Evolutionary conservation across 352 stramenopile genomes (phyloP).

Genomic region (Globisporangium viniferum): DNA sequence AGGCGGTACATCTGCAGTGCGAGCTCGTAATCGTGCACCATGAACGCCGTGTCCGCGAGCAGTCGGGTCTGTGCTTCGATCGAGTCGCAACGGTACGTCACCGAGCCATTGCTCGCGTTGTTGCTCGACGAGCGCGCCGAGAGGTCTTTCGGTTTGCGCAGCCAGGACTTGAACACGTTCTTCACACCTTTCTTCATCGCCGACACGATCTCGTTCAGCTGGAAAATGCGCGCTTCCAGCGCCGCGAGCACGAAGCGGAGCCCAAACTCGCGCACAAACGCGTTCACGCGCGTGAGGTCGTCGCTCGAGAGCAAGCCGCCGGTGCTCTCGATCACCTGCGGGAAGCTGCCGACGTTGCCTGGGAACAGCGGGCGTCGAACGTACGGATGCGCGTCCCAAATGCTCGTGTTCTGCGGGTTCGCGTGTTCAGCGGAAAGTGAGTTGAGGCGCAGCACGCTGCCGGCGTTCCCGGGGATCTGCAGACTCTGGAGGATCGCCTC

Average conservation of each 20-base stretch:
- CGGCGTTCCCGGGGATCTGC: conserved; percentile 43
- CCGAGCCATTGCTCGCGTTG: conserved; percentile 11
- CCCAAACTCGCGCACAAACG: conserved; percentile 78
- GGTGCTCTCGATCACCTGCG: conserved; percentile 24
- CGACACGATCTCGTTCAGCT: conserved; percentile 87
- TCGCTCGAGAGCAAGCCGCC: conserved; percentile 60
- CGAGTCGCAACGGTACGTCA: conserved; percentile 76
- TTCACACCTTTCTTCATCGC: conserved; percentile 91
- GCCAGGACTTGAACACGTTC: conserved; percentile 90
- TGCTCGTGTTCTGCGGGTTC: conserved; percentile 24
- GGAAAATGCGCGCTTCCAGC: conserved; percentile 80
- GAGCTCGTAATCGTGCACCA: conserved; percentile 88
- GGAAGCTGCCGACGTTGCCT: conserved; percentile 28
- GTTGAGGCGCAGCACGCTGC: conserved; percentile 67
- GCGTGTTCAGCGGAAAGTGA: conserved; percentile 38
- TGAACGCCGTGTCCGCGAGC: conserved; percentile 87
- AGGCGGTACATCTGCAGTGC: conserved; percentile 90
- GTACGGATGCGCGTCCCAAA: conserved; percentile 60
- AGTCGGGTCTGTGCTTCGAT: conserved; percentile 89
- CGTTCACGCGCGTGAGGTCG: conserved; percentile 56
- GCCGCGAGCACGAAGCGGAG: conserved; percentile 74
- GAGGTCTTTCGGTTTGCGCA: conserved; percentile 86
- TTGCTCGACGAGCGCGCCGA: conserved; percentile 23
- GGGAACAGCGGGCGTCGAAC: conserved; percentile 56
- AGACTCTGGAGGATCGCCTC: conserved; percentile 74